phyloP scores from a whole-genome alignment of 1,284 basidiomycete species.

The Cystobasidium pallidum region DNA sequence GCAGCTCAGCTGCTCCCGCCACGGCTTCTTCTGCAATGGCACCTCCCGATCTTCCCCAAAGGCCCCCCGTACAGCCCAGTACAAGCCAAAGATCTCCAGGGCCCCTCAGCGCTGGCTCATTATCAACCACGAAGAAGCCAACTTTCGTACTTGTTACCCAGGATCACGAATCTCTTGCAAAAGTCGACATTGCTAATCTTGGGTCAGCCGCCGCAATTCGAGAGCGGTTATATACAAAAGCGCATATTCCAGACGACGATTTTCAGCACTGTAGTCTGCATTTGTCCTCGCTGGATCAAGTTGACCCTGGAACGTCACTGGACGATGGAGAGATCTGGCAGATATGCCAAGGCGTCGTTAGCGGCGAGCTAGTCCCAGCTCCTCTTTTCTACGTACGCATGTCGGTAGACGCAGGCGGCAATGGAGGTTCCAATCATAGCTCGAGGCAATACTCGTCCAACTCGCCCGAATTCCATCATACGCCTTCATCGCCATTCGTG shows the following conservation, averaged over 20 bases:
- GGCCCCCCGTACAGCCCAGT: neutral
- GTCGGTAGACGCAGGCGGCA: conserved; percentile 9
- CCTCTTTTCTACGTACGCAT: conserved; percentile 36
- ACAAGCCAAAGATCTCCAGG: conserved; percentile 18
- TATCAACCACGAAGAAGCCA: conserved; percentile 28
- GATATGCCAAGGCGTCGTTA: conserved; percentile 64
- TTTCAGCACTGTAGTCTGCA: conserved; percentile 76
- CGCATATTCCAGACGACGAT: conserved; percentile 82
- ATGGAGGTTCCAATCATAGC: neutral
- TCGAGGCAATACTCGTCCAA: neutral
- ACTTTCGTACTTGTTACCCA: conserved; percentile 42
- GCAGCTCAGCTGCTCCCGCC: conserved; percentile 8
- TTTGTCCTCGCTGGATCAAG: conserved; percentile 77
- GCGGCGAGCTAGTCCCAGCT: conserved; percentile 33
- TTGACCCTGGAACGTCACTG: conserved; percentile 71
- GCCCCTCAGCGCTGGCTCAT: neutral
- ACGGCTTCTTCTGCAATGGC: conserved; percentile 12
- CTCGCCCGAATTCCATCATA: conserved; percentile 30
- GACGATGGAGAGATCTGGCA: conserved; percentile 69
- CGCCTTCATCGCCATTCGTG: conserved; percentile 1
- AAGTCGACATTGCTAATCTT: conserved; percentile 75
- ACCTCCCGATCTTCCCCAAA: conserved; percentile 15
- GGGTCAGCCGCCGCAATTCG: conserved; percentile 72
- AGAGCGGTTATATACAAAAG: conserved; percentile 80
- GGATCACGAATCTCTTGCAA: conserved; percentile 76